Evolutionary conservation across 495 filamentous ascomycete species (phyloP), one percentile per base, ranked within the genome.

Genomic region (Tuber borchii): DNA sequence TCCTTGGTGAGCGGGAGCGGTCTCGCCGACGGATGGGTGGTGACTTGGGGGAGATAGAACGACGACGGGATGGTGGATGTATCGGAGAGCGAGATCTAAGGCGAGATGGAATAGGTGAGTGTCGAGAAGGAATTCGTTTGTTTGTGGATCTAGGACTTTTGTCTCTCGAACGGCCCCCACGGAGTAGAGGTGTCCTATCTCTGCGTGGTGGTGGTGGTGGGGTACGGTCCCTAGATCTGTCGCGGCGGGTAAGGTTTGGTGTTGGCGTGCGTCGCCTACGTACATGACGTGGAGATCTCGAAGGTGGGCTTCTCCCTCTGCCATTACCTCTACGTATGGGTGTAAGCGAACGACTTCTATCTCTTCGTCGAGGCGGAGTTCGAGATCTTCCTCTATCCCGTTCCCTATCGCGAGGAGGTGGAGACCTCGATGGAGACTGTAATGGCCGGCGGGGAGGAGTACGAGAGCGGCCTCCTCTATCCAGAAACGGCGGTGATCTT

Each of bases 291-390:
- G 81, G 81, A 20, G 81, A 82, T n/a, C 80, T 79, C 39, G 80
- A 82, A 44, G 71, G 74, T 22, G 79, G 71, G 22, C 80, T 82
- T 46, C 74, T 75, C 22, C 26, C 56, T 65, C 56, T 34, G 14
- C 76, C 77, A 39, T 80, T 75, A n/a, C 80, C 61, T 65, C 81
- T 79, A 37, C 79, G 79, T 72, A 80, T 71, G 76, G 79, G 79
- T 22, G 76, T 79, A 61, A 81, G 78, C 5, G 80, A 82, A 34
- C 80, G 80, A 61, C 77, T 79, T 34, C 80, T 75, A 31, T 79
- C 81, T 26, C 80, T 72, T 45, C 80, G 75, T n/a, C 80, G 61
- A 10, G 74, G 46, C 12, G 78, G 72, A 31, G 71, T 76, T 17
- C 80, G 77, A 71, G 80, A 82, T 72, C 80, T 79, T 20, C 56